phyloP scores from a whole-genome alignment of 768 basidiomycete species.

The Mrakia hoshinonis region DNA sequence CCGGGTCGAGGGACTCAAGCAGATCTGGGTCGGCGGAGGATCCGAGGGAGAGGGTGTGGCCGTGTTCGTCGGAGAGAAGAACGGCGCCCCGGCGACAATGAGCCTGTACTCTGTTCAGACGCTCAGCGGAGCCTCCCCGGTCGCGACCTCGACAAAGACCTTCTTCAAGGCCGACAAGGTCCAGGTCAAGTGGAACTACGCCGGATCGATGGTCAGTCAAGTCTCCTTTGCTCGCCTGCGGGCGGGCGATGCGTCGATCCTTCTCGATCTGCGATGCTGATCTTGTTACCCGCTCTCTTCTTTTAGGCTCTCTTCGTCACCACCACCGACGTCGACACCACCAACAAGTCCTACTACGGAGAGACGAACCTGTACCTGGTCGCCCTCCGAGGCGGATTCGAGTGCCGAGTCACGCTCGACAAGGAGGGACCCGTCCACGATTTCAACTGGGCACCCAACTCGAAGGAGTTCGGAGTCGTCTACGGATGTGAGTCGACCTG shows the following conservation, averaged over 20 bases:
- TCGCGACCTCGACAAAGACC: conserved; percentile 63
- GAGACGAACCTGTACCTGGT: conserved; percentile 92
- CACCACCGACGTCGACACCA: conserved; percentile 92
- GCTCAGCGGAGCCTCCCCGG: conserved; percentile 48
- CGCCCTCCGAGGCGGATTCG: conserved; percentile 84
- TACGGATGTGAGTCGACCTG: conserved; percentile 72
- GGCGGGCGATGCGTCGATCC: too few relatives aligned
- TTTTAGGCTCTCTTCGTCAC: conserved; percentile 60
- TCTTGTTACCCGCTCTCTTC: not conserved
- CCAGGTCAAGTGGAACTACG: conserved; percentile 89
- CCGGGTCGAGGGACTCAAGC: conserved; percentile 29
- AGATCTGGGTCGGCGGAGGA: conserved; percentile 29
- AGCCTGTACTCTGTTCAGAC: conserved; percentile 30
- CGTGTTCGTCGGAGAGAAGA: conserved; percentile 87
- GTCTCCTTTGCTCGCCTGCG: not conserved
- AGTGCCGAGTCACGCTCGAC: conserved; percentile 71
- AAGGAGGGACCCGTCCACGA: conserved; percentile 98
- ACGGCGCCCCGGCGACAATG: conserved; percentile 47
- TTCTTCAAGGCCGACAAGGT: conserved; percentile 94
- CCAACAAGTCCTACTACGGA: conserved; percentile 96
- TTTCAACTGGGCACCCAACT: conserved; percentile 90
- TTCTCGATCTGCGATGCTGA: not conserved
- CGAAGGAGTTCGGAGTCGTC: conserved; percentile 90
- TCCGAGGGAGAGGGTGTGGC: conserved; percentile 49
- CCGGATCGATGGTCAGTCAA: conserved; percentile 68